Evolutionary conservation across 768 basidiomycete species (phyloP).

Genomic region (Naganishia friedmannii): DNA sequence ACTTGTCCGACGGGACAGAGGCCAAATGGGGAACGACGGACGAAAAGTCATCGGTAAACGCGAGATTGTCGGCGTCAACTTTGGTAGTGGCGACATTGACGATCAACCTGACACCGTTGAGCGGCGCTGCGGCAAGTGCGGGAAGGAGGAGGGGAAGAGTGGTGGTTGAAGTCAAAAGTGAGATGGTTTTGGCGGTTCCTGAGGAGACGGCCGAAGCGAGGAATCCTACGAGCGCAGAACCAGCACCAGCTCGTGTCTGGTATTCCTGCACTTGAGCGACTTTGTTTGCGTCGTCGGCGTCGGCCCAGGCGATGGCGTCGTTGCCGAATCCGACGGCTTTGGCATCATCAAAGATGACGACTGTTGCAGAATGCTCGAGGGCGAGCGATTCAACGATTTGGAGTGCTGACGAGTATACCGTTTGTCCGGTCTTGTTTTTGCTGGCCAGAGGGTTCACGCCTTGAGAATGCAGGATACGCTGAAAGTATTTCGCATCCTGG

Average conservation of each 20-base stretch:
- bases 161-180: slow-evolving; percentile 67
- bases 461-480: slow-evolving; percentile 37
- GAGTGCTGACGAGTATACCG: slow-evolving; percentile 42
- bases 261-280: slow-evolving; percentile 59
- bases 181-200: slow-evolving; percentile 38
- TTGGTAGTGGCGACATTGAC: slow-evolving; percentile 76
- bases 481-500: slow-evolving; percentile 38
- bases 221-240: slow-evolving; percentile 68
- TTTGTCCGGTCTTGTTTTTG: slow-evolving; percentile 37
- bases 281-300: slow-evolving; percentile 21
- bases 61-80: slow-evolving; percentile 63
- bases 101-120: slow-evolving; percentile 66
- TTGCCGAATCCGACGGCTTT: slow-evolving; percentile 45
- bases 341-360: slow-evolving; percentile 51
- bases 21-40: slow-evolving; percentile 60
- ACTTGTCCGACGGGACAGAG: slow-evolving; percentile 62
- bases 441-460: slow-evolving; percentile 26
- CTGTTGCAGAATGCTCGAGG: slow-evolving; percentile 36
- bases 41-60: slow-evolving; percentile 74
- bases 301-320: slow-evolving; percentile 29
- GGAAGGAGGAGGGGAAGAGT: slow-evolving; percentile 81
- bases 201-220: background rate
- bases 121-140: slow-evolving; percentile 69
- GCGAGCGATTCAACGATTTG: slow-evolving; percentile 45
- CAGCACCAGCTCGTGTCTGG: slow-evolving; percentile 82